Evolutionary conservation across 345 rosid genomes (phyloP).

Genomic region (Arabidopsis suecica): DNA sequence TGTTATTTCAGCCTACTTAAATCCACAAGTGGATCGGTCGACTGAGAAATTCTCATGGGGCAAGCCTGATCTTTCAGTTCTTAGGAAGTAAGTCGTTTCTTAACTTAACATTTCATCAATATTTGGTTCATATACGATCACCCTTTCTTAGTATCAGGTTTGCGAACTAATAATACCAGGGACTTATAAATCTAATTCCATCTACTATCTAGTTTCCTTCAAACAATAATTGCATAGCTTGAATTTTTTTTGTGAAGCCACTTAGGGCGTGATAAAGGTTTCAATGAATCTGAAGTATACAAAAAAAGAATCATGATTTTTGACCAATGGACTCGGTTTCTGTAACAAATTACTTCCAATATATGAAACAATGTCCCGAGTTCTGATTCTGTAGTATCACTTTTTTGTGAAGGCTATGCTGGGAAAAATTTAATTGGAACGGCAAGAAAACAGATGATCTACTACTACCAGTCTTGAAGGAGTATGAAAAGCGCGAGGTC

Average conservation of each 20-base stretch:
- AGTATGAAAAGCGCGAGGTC: slow-evolving; percentile 91
- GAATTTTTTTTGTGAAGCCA: neutral
- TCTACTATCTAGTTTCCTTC: neutral
- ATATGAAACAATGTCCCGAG: neutral
- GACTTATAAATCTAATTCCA: neutral
- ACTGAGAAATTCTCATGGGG: slow-evolving; percentile 94
- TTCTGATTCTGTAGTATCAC: slow-evolving; percentile 14
- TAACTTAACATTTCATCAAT: neutral
- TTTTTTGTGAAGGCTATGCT: slow-evolving; percentile 69
- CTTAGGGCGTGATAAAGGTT: slow-evolving; percentile 14
- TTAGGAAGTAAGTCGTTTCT: slow-evolving; percentile 63
- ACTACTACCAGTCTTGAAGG: slow-evolving; percentile 85
- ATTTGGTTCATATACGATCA: slow-evolving; percentile 3
- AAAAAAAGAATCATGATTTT: neutral
- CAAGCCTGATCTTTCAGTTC: slow-evolving; percentile 82
- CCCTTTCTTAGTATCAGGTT: slow-evolving; percentile 8
- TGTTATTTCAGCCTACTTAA: slow-evolving; percentile 75
- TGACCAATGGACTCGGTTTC: neutral
- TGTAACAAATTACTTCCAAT: neutral
- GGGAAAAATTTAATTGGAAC: slow-evolving; percentile 95
- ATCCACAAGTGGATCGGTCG: slow-evolving; percentile 93
- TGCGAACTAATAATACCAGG: slow-evolving; percentile 6
- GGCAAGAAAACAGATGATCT: slow-evolving; percentile 81
- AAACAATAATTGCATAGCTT: slow-evolving; percentile 15
- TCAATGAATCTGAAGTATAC: slow-evolving; percentile 5